These are phyloP conservation scores for Coemansia interrupta DNA, from an alignment of 192 early-diverging fungal genomes.

Conservation along the genomic window DNA sequence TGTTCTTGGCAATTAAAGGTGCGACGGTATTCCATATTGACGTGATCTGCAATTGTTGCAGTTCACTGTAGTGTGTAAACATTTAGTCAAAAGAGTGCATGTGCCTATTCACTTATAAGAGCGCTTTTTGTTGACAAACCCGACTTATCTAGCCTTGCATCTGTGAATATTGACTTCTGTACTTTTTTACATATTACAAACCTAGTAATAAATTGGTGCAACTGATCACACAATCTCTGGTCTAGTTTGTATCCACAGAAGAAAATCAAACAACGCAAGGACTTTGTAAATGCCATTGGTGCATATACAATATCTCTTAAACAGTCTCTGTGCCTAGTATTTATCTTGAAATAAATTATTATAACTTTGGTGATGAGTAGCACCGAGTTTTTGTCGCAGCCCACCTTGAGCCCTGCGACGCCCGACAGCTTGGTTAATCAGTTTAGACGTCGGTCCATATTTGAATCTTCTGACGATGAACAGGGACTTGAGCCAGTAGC, in stretches of 20 bases:
- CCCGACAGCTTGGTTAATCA: neutral
- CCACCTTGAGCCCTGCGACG: neutral
- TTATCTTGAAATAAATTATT: neutral
- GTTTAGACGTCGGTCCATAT: slow-evolving; percentile 15
- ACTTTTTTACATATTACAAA: neutral
- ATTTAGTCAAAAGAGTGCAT: too few species aligned
- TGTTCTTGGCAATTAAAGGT: too few species aligned
- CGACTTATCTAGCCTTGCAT: neutral
- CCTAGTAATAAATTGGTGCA: too few species aligned
- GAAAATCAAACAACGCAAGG: too few species aligned
- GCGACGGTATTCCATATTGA: too few species aligned
- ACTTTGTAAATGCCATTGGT: too few species aligned
- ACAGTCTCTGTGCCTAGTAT: neutral
- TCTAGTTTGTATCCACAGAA: too few species aligned
- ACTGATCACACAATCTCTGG: too few species aligned
- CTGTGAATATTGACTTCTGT: neutral
- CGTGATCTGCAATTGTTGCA: too few species aligned
- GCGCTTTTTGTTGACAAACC: too few species aligned
- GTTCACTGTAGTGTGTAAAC: too few species aligned
- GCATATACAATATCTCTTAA: neutral
- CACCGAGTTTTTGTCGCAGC: neutral
- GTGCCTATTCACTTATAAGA: too few species aligned
- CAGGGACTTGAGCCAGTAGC: neutral
- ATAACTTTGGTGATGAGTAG: neutral
- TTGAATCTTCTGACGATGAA: slow-evolving; percentile 12